Evolutionary conservation across 2,329 filamentous ascomycete genomes (phyloP).

Genomic region (Botrytis fragariae): DNA sequence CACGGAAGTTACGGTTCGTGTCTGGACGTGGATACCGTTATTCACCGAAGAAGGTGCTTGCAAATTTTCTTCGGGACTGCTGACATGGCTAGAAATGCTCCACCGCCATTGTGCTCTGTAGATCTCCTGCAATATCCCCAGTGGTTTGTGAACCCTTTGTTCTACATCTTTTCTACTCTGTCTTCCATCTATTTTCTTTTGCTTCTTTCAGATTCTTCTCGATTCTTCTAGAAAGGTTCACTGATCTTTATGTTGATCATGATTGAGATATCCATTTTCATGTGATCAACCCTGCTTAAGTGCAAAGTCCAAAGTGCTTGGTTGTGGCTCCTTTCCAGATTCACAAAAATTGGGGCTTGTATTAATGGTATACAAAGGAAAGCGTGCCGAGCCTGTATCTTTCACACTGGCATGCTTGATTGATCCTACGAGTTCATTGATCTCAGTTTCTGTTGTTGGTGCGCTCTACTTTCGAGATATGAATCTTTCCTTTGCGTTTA

Average conservation of each 20-base stretch:
- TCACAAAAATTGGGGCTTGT: background rate
- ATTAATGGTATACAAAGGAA: no score
- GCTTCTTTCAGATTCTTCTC: background rate
- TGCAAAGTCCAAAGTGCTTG: background rate
- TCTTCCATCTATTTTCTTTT: background rate
- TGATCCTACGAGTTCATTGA: background rate
- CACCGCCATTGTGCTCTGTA: background rate
- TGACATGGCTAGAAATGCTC: background rate
- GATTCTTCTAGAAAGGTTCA: background rate
- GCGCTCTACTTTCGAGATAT: background rate
- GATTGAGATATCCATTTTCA: background rate
- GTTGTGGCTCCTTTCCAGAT: background rate
- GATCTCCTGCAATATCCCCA: background rate
- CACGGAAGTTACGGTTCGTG: background rate
- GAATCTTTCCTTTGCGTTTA: background rate
- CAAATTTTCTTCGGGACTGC: background rate
- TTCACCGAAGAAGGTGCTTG: background rate
- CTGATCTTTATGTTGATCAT: background rate
- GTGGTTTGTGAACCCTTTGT: background rate
- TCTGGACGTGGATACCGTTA: background rate
- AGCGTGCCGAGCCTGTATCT: fast-evolving
- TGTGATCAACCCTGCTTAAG: background rate
- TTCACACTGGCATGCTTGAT: background rate
- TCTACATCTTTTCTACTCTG: background rate
- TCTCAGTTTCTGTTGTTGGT: background rate